Evolutionary conservation across 257 asterid species (phyloP).

Genomic region (Petunia secreta): DNA sequence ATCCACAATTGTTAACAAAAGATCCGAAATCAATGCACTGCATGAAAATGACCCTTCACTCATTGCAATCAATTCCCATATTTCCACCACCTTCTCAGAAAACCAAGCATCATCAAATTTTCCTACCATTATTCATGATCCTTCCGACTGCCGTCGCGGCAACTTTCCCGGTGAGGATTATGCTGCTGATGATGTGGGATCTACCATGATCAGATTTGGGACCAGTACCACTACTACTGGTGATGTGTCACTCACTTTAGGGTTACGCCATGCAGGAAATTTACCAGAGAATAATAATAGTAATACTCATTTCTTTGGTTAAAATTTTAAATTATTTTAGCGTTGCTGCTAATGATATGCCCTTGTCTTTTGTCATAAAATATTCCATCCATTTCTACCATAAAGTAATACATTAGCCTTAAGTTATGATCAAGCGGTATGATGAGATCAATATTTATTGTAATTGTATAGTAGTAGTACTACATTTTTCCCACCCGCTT

Average conservation of each 20-base stretch:
- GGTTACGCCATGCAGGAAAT: constrained; percentile 94
- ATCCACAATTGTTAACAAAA: constrained; percentile 42
- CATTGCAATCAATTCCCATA: constrained; percentile 55
- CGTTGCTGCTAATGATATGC: background rate
- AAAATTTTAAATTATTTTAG: constrained; percentile 50
- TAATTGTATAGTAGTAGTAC: constrained; percentile 52
- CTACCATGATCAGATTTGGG: constrained; percentile 72
- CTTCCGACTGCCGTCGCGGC: constrained; percentile 38
- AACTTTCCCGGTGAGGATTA: constrained; percentile 22
- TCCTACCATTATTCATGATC: constrained; percentile 31
- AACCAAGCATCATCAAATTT: constrained; percentile 37
- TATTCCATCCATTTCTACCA: background rate
- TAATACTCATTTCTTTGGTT: constrained; percentile 55
- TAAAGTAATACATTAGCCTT: constrained; percentile 38
- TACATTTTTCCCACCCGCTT: constrained; percentile 24
- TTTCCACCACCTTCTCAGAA: constrained; percentile 43
- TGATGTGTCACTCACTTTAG: constrained; percentile 94
- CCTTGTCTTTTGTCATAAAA: constrained; percentile 7
- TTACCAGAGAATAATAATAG: constrained; percentile 57
- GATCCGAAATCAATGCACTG: constrained; percentile 52
- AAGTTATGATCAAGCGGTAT: background rate
- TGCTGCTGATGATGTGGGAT: constrained; percentile 41
- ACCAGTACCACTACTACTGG: constrained; percentile 48
- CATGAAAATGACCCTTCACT: constrained; percentile 63
- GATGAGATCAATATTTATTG: constrained; percentile 24